A percentile compares a stretch with the other conserved stretches of the same genome.
phyloP scores from a whole-genome alignment of 768 basidiomycete genomes.

The Kwoniella heveanensis region DNA sequence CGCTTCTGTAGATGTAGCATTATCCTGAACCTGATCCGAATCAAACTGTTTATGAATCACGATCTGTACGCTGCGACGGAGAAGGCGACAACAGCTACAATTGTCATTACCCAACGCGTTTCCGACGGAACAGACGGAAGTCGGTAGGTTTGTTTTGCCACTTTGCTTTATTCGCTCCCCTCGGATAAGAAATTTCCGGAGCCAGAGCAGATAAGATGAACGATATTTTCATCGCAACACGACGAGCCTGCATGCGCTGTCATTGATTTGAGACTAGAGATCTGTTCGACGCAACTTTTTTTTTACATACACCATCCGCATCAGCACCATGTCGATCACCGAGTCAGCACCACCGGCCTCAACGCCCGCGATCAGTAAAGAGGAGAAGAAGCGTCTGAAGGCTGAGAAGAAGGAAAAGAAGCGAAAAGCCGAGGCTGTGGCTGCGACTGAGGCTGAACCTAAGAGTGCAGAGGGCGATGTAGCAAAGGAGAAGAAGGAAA shows the following conservation, averaged over 20 bases:
- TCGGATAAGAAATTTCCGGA: slow-evolving; percentile 21
- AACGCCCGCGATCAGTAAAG: slow-evolving; percentile 20
- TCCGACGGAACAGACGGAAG: background rate
- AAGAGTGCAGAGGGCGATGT: slow-evolving; percentile 37
- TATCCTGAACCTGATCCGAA: background rate
- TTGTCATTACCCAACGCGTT: no score
- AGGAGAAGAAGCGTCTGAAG: slow-evolving; percentile 31
- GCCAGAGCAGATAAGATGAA: slow-evolving; percentile 2
- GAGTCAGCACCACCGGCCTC: background rate
- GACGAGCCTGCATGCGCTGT: no score
- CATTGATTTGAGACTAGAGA: no score
- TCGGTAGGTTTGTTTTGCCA: background rate
- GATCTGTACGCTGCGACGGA: background rate
- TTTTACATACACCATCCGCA: no score
- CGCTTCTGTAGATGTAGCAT: background rate
- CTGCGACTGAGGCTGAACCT: slow-evolving; percentile 8
- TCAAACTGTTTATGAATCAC: background rate
- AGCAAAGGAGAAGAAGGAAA: slow-evolving; percentile 54
- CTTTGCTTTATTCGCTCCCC: background rate
- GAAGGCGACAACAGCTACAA: no score
- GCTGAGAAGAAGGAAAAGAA: slow-evolving; percentile 30
- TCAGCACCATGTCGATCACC: slow-evolving; percentile 19
- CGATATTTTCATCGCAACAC: slow-evolving; percentile 4
- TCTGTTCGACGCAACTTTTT: no score
- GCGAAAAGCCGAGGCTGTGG: slow-evolving; percentile 28